Percentiles rank a stretch among this genome's conserved stretches.
These are phyloP conservation scores for Russula sp. DNA, from an alignment of 768 basidiomycete species.

Conservation along the genomic window DNA sequence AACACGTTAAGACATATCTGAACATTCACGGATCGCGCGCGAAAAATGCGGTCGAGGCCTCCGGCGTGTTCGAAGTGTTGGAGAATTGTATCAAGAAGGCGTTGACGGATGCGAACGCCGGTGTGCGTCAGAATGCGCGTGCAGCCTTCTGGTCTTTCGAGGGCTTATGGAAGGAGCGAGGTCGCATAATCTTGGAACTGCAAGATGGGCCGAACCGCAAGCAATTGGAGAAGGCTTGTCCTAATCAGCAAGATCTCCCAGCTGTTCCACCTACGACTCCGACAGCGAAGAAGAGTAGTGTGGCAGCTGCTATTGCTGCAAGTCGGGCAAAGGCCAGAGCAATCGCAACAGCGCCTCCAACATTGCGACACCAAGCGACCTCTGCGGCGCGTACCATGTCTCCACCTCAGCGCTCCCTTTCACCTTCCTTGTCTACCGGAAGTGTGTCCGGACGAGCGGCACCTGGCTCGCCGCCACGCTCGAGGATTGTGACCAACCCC, in stretches of 20 bases:
- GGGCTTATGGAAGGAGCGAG: slow-evolving; percentile 67
- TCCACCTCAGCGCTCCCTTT: slow-evolving; percentile 34
- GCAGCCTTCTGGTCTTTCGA: slow-evolving; percentile 77
- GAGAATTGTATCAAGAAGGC: slow-evolving; percentile 70
- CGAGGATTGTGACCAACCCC: slow-evolving; percentile 23
- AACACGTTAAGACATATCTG: slow-evolving; percentile 71
- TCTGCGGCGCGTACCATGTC: slow-evolving; percentile 56
- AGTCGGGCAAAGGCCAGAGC: slow-evolving; percentile 84
- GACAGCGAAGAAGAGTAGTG: slow-evolving; percentile 69
- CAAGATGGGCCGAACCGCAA: slow-evolving; percentile 69
- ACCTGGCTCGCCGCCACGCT: slow-evolving; percentile 24
- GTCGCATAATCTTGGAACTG: slow-evolving; percentile 51
- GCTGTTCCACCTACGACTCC: slow-evolving; percentile 37
- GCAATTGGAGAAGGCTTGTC: slow-evolving; percentile 83
- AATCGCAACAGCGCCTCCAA: slow-evolving; percentile 76
- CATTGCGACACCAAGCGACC: slow-evolving; percentile 75
- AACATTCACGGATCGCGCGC: slow-evolving; percentile 63
- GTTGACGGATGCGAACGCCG: slow-evolving; percentile 72
- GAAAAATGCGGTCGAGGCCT: slow-evolving; percentile 60
- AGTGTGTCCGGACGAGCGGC: slow-evolving; percentile 26
- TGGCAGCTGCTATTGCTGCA: slow-evolving; percentile 84
- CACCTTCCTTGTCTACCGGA: slow-evolving; percentile 34
- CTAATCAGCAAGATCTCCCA: slow-evolving; percentile 44
- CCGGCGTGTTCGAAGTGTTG: slow-evolving; percentile 61
- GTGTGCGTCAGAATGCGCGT: slow-evolving; percentile 69